These are phyloP conservation scores for Yarrowia sp. DNA, from an alignment of 805 yeast species.

Conservation along the genomic window DNA sequence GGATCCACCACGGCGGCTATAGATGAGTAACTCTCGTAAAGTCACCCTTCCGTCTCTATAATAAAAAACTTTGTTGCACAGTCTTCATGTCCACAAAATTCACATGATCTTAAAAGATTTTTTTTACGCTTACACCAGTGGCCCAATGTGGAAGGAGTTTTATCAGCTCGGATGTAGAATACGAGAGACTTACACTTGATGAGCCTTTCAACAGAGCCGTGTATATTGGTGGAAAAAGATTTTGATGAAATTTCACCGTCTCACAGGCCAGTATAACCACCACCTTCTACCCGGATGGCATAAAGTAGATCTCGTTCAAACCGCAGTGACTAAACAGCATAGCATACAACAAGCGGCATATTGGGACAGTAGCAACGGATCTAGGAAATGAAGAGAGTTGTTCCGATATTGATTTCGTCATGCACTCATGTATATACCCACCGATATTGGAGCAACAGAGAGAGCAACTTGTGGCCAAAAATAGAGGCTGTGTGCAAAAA, in stretches of 20 bases:
- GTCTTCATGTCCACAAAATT: background rate
- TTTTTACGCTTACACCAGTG: background rate
- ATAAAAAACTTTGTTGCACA: background rate
- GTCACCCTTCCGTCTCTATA: background rate
- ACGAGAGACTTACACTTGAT: background rate
- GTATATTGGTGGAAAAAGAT: no score
- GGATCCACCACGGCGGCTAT: slow-evolving; percentile 11
- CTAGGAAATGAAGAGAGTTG: background rate
- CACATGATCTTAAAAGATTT: slow-evolving; percentile 1
- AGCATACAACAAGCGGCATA: background rate
- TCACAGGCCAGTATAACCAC: background rate
- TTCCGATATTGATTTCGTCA: slow-evolving; percentile 14
- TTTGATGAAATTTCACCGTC: background rate
- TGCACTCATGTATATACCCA: background rate
- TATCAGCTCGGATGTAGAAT: background rate
- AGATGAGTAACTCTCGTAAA: background rate
- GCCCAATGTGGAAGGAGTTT: slow-evolving; percentile 9
- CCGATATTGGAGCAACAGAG: background rate
- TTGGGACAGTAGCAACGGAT: no score
- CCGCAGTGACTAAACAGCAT: background rate
- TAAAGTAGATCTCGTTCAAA: no score
- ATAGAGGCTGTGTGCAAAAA: background rate
- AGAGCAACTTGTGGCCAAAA: background rate
- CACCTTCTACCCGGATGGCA: background rate
- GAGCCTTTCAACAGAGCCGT: no score